These are phyloP conservation scores for Pythium brassicae DNA, from an alignment of 352 stramenopile species.

Conservation along the genomic window DNA sequence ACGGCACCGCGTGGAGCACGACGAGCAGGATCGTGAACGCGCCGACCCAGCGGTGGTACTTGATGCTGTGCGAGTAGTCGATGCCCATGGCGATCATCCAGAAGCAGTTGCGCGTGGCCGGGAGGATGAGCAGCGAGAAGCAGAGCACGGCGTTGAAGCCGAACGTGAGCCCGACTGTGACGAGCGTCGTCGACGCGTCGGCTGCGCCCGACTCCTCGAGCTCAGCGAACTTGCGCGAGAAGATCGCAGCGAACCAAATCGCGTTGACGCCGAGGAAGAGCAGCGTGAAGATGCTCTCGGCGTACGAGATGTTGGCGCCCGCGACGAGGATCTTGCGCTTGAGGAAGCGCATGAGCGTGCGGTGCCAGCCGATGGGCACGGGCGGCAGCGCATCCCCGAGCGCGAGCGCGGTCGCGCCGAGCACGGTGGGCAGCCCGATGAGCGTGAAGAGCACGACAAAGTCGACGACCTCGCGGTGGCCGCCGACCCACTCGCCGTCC, in stretches of 20 bases:
- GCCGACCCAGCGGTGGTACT: slow-evolving; percentile 86
- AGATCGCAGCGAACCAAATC: slow-evolving; percentile 79
- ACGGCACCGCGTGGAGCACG: slow-evolving; percentile 56
- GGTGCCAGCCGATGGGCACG: slow-evolving; percentile 62
- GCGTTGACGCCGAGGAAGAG: slow-evolving; percentile 74
- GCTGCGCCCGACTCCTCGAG: slow-evolving; percentile 45
- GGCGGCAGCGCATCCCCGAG: slow-evolving; percentile 64
- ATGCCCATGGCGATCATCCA: slow-evolving; percentile 84
- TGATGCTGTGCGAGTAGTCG: slow-evolving; percentile 84
- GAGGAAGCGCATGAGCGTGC: slow-evolving; percentile 71
- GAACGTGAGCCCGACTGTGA: slow-evolving; percentile 51
- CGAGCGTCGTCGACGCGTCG: slow-evolving; percentile 39
- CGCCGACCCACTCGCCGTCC: slow-evolving; percentile 56
- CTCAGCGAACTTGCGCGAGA: slow-evolving; percentile 53
- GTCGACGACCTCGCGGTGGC: slow-evolving; percentile 69
- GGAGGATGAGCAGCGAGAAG: slow-evolving; percentile 59
- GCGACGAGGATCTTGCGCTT: slow-evolving; percentile 78
- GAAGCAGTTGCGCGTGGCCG: slow-evolving; percentile 70
- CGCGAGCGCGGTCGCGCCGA: slow-evolving; percentile 61
- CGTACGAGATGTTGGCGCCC: slow-evolving; percentile 74
- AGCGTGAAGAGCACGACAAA: slow-evolving; percentile 70
- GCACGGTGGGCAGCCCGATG: slow-evolving; percentile 70
- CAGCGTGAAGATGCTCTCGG: slow-evolving; percentile 60
- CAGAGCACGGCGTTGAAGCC: slow-evolving; percentile 76
- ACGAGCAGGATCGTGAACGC: slow-evolving; percentile 66